A percentile compares a stretch with the other conserved stretches of the same genome.
Evolutionary conservation across 768 basidiomycete genomes (phyloP).

Genomic region (Naematelia aurantialba): DNA sequence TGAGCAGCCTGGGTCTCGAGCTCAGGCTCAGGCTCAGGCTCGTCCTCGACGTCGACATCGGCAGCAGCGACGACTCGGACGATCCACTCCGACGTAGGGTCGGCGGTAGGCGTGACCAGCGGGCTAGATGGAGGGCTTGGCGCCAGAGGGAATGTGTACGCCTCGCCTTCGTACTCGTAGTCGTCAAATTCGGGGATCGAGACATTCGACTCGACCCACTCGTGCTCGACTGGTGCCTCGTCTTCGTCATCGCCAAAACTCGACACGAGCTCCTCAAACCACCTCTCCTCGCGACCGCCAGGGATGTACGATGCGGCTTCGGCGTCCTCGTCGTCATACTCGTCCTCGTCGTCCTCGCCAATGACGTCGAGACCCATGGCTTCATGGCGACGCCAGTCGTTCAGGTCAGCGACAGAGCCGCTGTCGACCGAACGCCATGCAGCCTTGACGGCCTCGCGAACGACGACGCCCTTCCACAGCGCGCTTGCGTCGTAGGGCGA

Average conservation of each 20-base stretch:
- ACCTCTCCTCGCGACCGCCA: constrained; percentile 20
- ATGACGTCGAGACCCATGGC: constrained; percentile 41
- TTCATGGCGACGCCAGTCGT: constrained; percentile 23
- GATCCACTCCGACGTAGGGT: not conserved
- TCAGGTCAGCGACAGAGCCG: constrained; percentile 21
- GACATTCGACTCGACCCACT: constrained; percentile 33
- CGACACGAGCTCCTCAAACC: constrained; percentile 39
- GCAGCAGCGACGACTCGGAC: constrained; percentile 8
- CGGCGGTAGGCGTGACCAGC: not conserved
- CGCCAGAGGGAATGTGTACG: constrained; percentile 25
- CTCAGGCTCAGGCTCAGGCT: not conserved
- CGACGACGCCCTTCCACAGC: constrained; percentile 30
- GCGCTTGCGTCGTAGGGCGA: constrained; percentile 10
- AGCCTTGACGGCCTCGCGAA: constrained; percentile 32
- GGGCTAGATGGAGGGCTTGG: constrained; percentile 8
- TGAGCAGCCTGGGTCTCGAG: too few species aligned
- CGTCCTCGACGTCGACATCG: constrained; percentile 18
- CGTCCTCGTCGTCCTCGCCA: constrained; percentile 40
- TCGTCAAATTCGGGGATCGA: constrained; percentile 17
- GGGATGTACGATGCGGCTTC: not conserved
- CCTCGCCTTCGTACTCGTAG: constrained; percentile 19
- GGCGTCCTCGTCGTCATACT: constrained; percentile 13
- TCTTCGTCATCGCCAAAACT: constrained; percentile 33
- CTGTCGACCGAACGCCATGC: constrained; percentile 42
- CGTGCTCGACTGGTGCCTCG: constrained; percentile 10